phyloP scores from a whole-genome alignment of 805 yeast species.

The Middelhovenomyces tepae region DNA sequence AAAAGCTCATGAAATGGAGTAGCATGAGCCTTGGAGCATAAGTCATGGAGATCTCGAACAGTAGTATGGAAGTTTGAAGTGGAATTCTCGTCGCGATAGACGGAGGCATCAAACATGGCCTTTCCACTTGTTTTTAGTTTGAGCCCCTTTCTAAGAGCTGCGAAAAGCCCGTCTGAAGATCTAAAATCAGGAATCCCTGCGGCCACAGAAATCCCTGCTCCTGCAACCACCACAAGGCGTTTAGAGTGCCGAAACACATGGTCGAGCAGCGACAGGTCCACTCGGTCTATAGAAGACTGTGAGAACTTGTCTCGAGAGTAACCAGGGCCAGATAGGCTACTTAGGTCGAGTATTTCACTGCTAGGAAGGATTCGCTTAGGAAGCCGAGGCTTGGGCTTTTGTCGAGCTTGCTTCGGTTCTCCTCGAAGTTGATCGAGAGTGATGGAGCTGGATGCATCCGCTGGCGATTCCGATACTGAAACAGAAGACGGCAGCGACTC shows the following conservation, averaged over 20 bases:
- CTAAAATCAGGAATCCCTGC: conserved; percentile 89
- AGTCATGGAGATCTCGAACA: conserved; percentile 51
- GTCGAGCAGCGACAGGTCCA: conserved; percentile 38
- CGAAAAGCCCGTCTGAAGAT: conserved; percentile 65
- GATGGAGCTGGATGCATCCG: too few relatives aligned
- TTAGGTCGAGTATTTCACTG: too few relatives aligned
- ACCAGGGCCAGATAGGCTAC: too few relatives aligned
- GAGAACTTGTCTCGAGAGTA: too few relatives aligned
- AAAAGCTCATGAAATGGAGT: conserved; percentile 68
- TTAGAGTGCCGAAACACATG: conserved; percentile 48
- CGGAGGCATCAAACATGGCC: conserved; percentile 66
- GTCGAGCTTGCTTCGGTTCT: too few relatives aligned
- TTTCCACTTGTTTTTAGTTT: conserved; percentile 44
- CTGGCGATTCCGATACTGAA: too few relatives aligned
- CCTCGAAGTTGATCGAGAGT: too few relatives aligned
- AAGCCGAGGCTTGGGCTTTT: too few relatives aligned
- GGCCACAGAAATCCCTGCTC: conserved; percentile 87
- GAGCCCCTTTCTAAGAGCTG: conserved; percentile 34
- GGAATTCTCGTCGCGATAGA: conserved; percentile 53
- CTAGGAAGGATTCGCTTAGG: too few relatives aligned
- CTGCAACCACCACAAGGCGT: conserved; percentile 59
- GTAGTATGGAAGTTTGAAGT: conserved; percentile 63
- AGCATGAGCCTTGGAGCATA: conserved; percentile 51
- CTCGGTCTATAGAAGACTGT: too few relatives aligned
- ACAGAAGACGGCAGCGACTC: too few relatives aligned